Evolutionary conservation across 2,329 filamentous ascomycete genomes (phyloP).

Genomic region (Aurifilum marmelostoma): DNA sequence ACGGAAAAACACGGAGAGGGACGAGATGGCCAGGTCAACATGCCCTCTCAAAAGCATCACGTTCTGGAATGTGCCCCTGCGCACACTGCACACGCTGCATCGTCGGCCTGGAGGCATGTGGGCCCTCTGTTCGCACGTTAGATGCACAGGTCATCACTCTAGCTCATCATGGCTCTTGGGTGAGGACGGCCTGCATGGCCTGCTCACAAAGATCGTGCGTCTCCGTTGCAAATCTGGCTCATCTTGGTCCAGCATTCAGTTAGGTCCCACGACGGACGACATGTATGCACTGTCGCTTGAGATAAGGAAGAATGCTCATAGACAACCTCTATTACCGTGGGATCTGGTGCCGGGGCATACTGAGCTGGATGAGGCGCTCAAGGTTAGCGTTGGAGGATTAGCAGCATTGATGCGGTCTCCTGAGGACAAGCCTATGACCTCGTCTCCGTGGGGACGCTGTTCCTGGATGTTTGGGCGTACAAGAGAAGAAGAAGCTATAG

Average conservation of each 20-base stretch:
- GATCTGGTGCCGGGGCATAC: neutral
- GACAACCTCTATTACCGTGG: no score
- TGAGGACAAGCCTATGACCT: neutral
- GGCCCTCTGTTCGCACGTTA: neutral
- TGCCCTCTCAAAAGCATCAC: constrained; percentile 17
- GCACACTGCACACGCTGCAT: constrained; percentile 20
- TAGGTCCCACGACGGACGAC: neutral
- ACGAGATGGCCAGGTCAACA: constrained; percentile 5
- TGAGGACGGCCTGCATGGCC: neutral
- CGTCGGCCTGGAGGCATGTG: neutral
- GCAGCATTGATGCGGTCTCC: neutral
- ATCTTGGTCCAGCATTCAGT: neutral
- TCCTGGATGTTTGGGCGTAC: constrained; percentile 21
- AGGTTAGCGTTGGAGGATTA: neutral
- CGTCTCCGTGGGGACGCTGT: constrained; percentile 1
- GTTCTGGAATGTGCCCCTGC: constrained; percentile 18
- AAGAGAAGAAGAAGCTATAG: constrained; percentile 10
- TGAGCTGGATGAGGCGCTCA: neutral
- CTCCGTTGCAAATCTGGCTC: no score
- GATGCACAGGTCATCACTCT: neutral
- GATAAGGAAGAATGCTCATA: neutral
- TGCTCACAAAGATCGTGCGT: neutral
- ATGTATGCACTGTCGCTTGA: no score
- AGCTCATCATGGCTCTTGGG: neutral
- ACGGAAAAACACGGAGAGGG: neutral